Evolutionary conservation across 2,329 filamentous ascomycete species (phyloP).

Genomic region (Lachnellula hyalina): DNA sequence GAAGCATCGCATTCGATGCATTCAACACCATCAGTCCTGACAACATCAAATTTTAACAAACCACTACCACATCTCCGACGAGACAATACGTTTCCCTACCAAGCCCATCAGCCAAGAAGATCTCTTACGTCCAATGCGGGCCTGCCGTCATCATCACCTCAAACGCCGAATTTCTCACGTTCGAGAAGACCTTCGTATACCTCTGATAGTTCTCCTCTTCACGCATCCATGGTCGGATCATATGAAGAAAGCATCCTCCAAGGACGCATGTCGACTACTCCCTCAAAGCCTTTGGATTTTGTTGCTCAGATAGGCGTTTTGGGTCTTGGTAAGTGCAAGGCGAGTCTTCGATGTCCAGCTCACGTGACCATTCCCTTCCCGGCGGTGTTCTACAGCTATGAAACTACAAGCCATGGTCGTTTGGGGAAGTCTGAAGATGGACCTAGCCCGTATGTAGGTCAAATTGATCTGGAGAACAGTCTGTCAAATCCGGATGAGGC

Average conservation of each 20-base stretch:
- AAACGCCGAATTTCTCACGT: conserved; percentile 46
- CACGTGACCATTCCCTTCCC: conserved; percentile 90
- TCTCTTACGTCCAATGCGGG: conserved; percentile 60
- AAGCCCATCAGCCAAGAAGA: conserved; percentile 72
- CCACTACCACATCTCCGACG: conserved; percentile 46
- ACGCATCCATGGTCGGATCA: conserved; percentile 94
- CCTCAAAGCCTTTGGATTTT: conserved; percentile 88
- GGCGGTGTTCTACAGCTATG: conserved; percentile 94
- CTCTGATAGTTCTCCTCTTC: conserved; percentile 70
- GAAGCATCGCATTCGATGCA: conserved; percentile 54
- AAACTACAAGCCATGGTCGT: conserved; percentile 57
- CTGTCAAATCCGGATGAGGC: conserved; percentile 48
- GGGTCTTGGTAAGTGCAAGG: conserved; percentile 82
- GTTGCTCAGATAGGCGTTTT: conserved; percentile 92
- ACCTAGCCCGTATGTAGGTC: conserved; percentile 91
- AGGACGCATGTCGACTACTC: conserved; percentile 93
- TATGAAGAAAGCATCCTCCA: conserved; percentile 96
- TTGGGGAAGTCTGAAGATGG: conserved; percentile 66
- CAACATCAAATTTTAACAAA: conserved; percentile 38
- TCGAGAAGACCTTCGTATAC: conserved; percentile 65
- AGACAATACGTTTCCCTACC: conserved; percentile 63
- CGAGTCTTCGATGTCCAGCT: conserved; percentile 76
- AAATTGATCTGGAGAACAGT: conserved; percentile 83
- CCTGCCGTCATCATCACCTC: conserved; percentile 39
- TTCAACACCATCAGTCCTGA: conserved; percentile 34